Base-by-base conservation (phyloP, 164 flowering plant species). In the Kalanchoe fedtschenkoi region DNA sequence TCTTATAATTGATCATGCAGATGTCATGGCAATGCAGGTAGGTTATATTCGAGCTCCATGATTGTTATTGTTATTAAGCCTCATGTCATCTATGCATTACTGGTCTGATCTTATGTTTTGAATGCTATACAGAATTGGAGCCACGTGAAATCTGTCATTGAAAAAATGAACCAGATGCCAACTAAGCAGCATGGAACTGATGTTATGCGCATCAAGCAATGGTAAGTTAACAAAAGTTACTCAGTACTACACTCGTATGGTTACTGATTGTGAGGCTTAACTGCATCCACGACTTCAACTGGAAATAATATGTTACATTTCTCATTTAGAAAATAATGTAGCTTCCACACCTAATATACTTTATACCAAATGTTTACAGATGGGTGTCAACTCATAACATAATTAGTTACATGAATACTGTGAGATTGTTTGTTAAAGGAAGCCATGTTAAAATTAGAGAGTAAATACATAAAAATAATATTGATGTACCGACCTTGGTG, bases 11-110 rank as follows among this genome's bases (percentile, higher is more conserved):
- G 98, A 92, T 77, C 89, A 92, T 77, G 96, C 96, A 62, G 96
- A 92, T 75, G 85, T 92, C 42, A 82, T 92, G 69, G 69, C 83
- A 56, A 88, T 89, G 96, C 98, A 92, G 96, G 96, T 88, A 72
- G 33, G 46, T 22, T 39, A 42, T 44, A 51, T 29, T 8, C 16
- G 37, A 34, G 33, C 16, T 72, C 46, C 38, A n/a, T 2, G 19
- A 53, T 61, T 10, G 55, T 39, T 64, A 15, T 22, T 37, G 35
- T 1, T 44, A 19, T 44, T 24, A 37, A 24, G 13, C 17, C 65
- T 33, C 34, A 58, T 1, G 22, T 68, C 33, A 33, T 38, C 39
- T 67, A 14, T 14, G 32, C 33, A 24, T 13, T 19, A 9, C 17
- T 11, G 2, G 10, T 15, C 51, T 60, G 51, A 19, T 58, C 9